phyloP scores from a whole-genome alignment of 805 yeast species.

The Spathaspora gorwiae region DNA sequence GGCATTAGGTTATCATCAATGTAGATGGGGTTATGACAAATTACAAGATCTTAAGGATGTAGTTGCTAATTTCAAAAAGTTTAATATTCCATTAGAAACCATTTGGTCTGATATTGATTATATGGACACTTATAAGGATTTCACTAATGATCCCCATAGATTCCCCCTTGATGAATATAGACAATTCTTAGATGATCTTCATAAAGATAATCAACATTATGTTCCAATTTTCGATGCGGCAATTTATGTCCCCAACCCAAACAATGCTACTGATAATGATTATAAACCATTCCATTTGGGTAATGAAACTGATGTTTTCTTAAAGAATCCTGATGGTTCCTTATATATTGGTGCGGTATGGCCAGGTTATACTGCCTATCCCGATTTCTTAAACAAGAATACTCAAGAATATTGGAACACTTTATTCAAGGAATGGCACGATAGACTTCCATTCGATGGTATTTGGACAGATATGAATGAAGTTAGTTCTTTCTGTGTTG shows the following conservation, averaged over 20 bases:
- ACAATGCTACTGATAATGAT: conserved; percentile 14
- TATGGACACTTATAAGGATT: conserved; percentile 21
- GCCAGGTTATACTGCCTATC: conserved; percentile 28
- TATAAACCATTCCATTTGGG: conserved; percentile 15
- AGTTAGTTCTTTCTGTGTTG: conserved; percentile 26
- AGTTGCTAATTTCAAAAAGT: conserved; percentile 14
- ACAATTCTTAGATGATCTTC: conserved; percentile 14
- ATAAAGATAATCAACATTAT: conserved; percentile 18
- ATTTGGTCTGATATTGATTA: conserved; percentile 23
- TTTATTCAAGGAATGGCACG: conserved; percentile 16
- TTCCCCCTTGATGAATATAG: conserved; percentile 14
- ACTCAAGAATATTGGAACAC: conserved; percentile 20
- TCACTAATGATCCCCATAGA: conserved; percentile 19
- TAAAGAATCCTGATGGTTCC: conserved; percentile 23
- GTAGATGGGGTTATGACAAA: conserved; percentile 21
- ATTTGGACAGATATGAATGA: conserved; percentile 24
- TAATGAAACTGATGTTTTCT: conserved; percentile 14
- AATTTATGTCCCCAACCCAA: conserved; percentile 20
- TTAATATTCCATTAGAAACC: conserved; percentile 18
- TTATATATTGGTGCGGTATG: conserved; percentile 26
- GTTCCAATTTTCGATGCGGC: conserved; percentile 25
- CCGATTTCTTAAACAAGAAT: conserved; percentile 20
- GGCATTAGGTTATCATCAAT: conserved; percentile 23
- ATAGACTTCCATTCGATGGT: conserved; percentile 16
- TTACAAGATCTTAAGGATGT: conserved; percentile 14